Conservation (phyloP, 208 protist genomes). For the Acanthamoeba culbertsoni region DNA sequence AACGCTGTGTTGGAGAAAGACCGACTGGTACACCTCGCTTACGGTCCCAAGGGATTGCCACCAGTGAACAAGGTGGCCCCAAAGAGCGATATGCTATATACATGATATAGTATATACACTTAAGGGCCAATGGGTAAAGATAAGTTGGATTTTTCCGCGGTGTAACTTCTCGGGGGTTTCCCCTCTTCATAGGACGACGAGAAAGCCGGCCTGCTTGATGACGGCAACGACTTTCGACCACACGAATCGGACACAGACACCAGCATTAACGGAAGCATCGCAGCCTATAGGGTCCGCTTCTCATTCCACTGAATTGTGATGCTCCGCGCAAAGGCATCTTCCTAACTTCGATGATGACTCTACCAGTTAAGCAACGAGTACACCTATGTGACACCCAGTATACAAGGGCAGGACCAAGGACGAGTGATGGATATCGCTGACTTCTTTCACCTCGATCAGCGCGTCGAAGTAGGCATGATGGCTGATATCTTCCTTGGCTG, state of each 20-base stretch:
- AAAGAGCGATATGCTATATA: too few species aligned
- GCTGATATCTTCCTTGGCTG: constrained; percentile 73
- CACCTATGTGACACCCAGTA: not conserved
- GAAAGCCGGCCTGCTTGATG: not conserved
- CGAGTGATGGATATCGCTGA: not conserved
- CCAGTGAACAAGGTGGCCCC: too few species aligned
- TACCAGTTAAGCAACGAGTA: not conserved
- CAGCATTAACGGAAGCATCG: not conserved
- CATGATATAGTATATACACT: too few species aligned
- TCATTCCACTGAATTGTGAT: not conserved
- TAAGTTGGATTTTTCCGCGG: too few species aligned
- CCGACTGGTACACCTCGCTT: not conserved
- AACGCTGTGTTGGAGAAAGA: constrained; percentile 65
- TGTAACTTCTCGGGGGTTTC: too few species aligned
- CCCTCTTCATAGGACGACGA: not conserved
- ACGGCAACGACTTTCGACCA: not conserved
- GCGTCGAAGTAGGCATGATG: constrained; percentile 75
- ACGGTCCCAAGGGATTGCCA: too few species aligned
- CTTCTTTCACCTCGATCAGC: constrained; percentile 55
- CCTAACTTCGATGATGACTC: not conserved
- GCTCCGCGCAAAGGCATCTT: too few species aligned
- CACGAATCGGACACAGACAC: not conserved
- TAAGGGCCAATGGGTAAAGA: too few species aligned
- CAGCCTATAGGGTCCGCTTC: not conserved
- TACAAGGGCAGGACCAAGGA: not conserved